Evolutionary conservation across 1,284 basidiomycete genomes (phyloP).

Genomic region (Waitea zeae): DNA sequence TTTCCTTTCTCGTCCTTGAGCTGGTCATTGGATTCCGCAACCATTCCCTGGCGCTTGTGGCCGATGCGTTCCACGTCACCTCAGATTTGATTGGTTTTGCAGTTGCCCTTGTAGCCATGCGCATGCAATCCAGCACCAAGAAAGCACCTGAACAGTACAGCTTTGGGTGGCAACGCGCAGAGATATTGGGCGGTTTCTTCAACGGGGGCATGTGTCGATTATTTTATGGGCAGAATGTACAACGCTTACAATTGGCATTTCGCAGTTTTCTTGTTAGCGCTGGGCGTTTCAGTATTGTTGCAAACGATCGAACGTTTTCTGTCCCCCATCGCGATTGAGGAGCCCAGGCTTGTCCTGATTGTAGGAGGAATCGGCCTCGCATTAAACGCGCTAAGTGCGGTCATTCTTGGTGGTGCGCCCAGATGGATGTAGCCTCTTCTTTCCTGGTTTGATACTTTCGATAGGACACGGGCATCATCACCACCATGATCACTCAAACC

Average conservation of each 20-base stretch:
- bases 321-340: not conserved
- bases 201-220: not conserved
- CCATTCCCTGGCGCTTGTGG: constrained; percentile 1
- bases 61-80: constrained; percentile 1
- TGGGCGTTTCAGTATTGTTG: not conserved
- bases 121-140: not conserved
- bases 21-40: constrained; percentile 1
- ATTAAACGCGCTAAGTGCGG: not conserved
- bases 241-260: too few species aligned
- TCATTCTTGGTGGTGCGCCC: not conserved
- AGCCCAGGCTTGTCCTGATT: not conserved
- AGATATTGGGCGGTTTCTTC: constrained; percentile 1
- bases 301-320: not conserved
- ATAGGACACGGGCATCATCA: not conserved
- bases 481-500: not conserved
- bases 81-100: not conserved
- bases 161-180: constrained; percentile 1
- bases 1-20: not conserved
- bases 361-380: not conserved
- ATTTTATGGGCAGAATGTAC: too few species aligned
- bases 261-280: constrained; percentile 1
- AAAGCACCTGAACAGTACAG: not conserved
- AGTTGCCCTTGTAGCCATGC: not conserved
- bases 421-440: too few species aligned
- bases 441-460: too few species aligned